Evolutionary conservation across 306 rosid genomes (phyloP).

Genomic region (Quercus berberidifolia): DNA sequence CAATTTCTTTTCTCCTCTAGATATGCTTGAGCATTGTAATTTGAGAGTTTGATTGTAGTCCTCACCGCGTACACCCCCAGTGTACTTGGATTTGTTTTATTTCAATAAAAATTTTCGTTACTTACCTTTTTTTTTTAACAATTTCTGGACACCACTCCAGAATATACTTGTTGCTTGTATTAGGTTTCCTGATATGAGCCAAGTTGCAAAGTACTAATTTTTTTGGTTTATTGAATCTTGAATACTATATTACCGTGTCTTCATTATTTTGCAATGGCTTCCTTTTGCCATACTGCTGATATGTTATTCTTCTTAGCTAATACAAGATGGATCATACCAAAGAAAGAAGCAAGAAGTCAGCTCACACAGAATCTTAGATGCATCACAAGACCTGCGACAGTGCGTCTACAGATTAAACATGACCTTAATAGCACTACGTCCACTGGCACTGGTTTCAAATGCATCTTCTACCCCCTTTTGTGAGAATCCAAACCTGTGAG

Average conservation of each 20-base stretch:
- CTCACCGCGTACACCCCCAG: no score
- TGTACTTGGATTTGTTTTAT: no score
- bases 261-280: background rate
- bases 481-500: constrained; percentile 40
- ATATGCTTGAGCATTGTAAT: no score
- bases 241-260: background rate
- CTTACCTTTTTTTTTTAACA: no score
- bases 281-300: background rate
- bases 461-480: constrained; percentile 36
- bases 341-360: background rate
- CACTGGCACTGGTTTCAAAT: constrained; percentile 37
- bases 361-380: background rate
- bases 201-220: background rate
- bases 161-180: background rate
- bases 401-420: constrained; percentile 37
- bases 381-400: background rate
- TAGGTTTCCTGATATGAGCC: background rate
- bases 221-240: background rate
- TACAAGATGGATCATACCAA: background rate
- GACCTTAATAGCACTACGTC: constrained; percentile 38
- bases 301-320: background rate
- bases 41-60: no score
- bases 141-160: background rate
- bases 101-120: no score
- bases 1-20: background rate